Evolutionary conservation across 768 basidiomycete species (phyloP).

Genomic region (Amyloporia xantha): DNA sequence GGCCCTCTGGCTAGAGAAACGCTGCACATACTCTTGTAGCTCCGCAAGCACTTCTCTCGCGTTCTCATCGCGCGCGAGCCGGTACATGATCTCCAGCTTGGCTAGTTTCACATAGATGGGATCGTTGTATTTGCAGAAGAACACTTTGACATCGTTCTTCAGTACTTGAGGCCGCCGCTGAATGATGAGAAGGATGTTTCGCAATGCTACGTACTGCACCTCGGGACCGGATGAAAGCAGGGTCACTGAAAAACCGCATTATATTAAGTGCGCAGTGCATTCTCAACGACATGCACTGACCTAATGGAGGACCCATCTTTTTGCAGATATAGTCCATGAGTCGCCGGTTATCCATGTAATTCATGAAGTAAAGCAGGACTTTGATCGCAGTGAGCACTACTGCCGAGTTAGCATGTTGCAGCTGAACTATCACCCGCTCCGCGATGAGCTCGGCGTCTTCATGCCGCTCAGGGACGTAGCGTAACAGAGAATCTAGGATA

Average conservation of each 20-base stretch:
- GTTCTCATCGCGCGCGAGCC: constrained; percentile 92
- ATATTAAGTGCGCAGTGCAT: too few relatives aligned
- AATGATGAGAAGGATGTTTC: constrained; percentile 96
- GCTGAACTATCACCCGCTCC: constrained; percentile 89
- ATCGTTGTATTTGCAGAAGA: constrained; percentile 99
- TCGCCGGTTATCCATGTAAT: constrained; percentile 91
- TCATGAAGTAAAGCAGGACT: constrained; percentile 93
- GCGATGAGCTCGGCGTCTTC: constrained; percentile 90
- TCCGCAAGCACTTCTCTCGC: constrained; percentile 89
- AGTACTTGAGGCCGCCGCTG: constrained; percentile 89
- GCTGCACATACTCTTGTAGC: constrained; percentile 72
- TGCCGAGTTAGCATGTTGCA: constrained; percentile 98
- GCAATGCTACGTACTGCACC: constrained; percentile 95
- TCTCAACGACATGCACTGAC: constrained; percentile 33
- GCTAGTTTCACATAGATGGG: constrained; percentile 98
- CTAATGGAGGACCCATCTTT: constrained; percentile 97
- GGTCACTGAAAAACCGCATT: constrained; percentile 71
- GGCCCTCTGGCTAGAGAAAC: neutral
- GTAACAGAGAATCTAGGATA: constrained; percentile 88
- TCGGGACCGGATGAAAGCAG: constrained; percentile 95
- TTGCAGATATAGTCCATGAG: constrained; percentile 87
- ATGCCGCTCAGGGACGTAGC: constrained; percentile 86
- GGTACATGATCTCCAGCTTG: constrained; percentile 98
- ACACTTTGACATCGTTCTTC: constrained; percentile 96
- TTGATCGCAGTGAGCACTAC: constrained; percentile 99